Evolutionary conservation across 202 grass and related monocot genomes (phyloP).

Genomic region (Bolboschoenoplectus hybrid): DNA sequence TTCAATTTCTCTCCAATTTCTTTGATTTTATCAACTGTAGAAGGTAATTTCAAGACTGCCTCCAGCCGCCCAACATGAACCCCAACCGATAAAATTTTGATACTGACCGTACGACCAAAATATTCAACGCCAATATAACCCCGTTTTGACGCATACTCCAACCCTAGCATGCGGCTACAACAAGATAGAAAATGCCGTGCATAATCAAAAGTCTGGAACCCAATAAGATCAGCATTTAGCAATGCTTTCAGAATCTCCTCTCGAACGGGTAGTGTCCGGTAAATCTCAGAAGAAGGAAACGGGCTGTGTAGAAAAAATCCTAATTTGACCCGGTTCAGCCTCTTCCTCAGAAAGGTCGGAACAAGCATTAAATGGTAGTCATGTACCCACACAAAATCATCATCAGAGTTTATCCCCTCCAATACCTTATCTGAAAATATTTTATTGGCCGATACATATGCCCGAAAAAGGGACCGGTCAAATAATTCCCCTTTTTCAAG

Average conservation of each 20-base stretch:
- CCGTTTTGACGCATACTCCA: constrained; percentile 90
- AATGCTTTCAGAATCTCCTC: constrained; percentile 88
- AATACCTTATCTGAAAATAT: constrained; percentile 87
- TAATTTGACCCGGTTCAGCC: constrained; percentile 72
- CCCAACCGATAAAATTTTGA: constrained; percentile 91
- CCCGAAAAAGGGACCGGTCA: constrained; percentile 76
- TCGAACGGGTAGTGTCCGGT: constrained; percentile 85
- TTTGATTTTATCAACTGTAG: constrained; percentile 63
- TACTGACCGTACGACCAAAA: constrained; percentile 76
- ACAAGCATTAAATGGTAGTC: constrained; percentile 98
- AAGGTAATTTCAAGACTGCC: constrained; percentile 67
- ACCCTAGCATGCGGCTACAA: constrained; percentile 80
- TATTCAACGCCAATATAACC: constrained; percentile 94
- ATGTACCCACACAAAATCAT: constrained; percentile 97
- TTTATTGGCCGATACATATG: constrained; percentile 89
- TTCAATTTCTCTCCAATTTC: constrained; percentile 75
- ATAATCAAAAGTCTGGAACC: constrained; percentile 98
- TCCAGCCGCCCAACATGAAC: constrained; percentile 75
- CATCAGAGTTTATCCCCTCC: constrained; percentile 90
- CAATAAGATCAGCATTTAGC: constrained; percentile 94
- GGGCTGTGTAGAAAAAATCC: constrained; percentile 93
- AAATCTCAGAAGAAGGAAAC: constrained; percentile 93
- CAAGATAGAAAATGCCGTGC: constrained; percentile 91
- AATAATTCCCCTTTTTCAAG: constrained; percentile 85
- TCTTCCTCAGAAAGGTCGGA: constrained; percentile 82